Evolutionary conservation across 108 stramenopile genomes (phyloP), one percentile per base, ranked within the genome.

Genomic region (Discostella stelligeroides): DNA sequence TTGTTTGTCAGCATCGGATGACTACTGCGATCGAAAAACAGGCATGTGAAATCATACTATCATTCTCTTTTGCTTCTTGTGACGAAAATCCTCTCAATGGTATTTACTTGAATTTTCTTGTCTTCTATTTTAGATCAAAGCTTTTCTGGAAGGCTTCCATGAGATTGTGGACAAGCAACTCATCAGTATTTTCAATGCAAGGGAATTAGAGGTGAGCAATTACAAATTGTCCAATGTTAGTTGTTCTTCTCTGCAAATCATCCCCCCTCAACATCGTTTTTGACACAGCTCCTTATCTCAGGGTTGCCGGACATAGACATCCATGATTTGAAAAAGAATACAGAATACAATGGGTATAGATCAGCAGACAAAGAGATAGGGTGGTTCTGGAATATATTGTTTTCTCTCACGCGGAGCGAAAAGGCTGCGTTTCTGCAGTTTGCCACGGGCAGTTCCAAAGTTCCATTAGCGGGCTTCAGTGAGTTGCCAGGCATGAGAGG

Each of bases 371-470:
- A 85, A 66, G 85, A 95, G 63, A 94, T 99, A 62, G 82, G 81
- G 61, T 97, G 96, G 97, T 98, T 99, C 69, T 99, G 98, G 98
- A 92, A 92, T 57, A 90, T 95, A 14, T 68, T 98, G 76, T 88
- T 87, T 25, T 79, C 85, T 21, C 76, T 98, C 21, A 85, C 88
- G 20, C 81, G 91, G 47, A 94, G 95, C 67, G 89, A 99, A 28
- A 92, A 92, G 71, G 97, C 98, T 23, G 69, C 88, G 8, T 97
- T 98, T 76, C 73, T 99, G 21, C 96, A 97, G 70, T 98, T 97
- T 72, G 97, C 95, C 54, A 98, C 96, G 0, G 96, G 96, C 4
- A 94, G 88, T 59, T 87, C 89, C 14, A 95, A 96, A 74, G 98
- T 99, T 0, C 98, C 98, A 8, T 77, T 99, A 57, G 90, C 92